phyloP scores from a whole-genome alignment of 495 filamentous ascomycete genomes.

The Pyronema omphalodes region DNA sequence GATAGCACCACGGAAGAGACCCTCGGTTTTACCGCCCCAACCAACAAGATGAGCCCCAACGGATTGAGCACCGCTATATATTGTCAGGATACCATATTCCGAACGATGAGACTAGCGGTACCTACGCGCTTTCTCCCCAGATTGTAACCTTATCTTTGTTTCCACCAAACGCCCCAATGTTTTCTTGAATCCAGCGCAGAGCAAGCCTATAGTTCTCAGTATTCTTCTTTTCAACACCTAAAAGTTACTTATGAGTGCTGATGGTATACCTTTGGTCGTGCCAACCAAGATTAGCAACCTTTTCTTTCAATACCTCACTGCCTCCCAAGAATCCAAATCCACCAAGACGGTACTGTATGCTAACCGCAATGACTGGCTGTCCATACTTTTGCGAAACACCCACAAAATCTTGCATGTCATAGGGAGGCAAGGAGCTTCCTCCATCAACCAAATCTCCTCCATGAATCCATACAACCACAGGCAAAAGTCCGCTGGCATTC shows the following conservation, averaged over 20 bases:
- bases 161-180: conserved; percentile 30
- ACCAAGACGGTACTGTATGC: not conserved
- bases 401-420: conserved; percentile 4
- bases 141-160: conserved; percentile 29
- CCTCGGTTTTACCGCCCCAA: not conserved
- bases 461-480: conserved; percentile 8
- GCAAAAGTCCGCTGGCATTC: not conserved
- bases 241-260: not conserved
- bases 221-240: not conserved
- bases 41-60: not conserved
- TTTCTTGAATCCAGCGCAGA: conserved; percentile 33
- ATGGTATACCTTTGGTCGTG: not conserved
- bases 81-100: not conserved
- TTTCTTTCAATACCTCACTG: not conserved
- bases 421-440: not conserved
- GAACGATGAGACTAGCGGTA: not conserved
- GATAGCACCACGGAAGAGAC: not conserved
- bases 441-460: conserved; percentile 1
- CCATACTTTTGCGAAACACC: not conserved
- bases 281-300: not conserved
- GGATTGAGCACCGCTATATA: not conserved
- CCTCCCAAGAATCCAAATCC: conserved; percentile 1
- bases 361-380: not conserved
- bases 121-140: conserved; percentile 25
- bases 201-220: conserved; percentile 16